Evolutionary conservation across 495 filamentous ascomycete species (phyloP).

Genomic region (Annulohypoxylon nitens): DNA sequence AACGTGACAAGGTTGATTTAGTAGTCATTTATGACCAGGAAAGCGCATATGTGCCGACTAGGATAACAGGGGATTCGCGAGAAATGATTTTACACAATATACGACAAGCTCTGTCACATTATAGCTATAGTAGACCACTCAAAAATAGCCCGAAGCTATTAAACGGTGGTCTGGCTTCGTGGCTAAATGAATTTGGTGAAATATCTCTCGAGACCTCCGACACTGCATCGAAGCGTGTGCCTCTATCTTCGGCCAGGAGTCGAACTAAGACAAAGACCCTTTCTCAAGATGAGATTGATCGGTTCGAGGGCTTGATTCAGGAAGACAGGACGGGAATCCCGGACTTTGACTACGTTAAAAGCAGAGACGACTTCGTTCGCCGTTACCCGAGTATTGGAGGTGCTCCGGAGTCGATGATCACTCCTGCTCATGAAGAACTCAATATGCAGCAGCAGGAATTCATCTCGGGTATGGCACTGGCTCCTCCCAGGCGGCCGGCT

Average conservation of each 20-base stretch:
- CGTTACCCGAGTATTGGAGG: constrained; percentile 80
- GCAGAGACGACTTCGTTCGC: constrained; percentile 82
- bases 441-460: constrained; percentile 49
- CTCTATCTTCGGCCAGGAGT: constrained; percentile 23
- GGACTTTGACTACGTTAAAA: constrained; percentile 60
- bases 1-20: constrained; percentile 82
- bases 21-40: constrained; percentile 91
- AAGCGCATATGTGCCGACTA: constrained; percentile 63
- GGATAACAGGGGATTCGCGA: constrained; percentile 56
- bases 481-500: constrained; percentile 75
- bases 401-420: constrained; percentile 81
- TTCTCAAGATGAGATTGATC: constrained; percentile 55
- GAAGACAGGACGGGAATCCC: constrained; percentile 60
- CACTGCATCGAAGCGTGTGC: constrained; percentile 47
- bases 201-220: constrained; percentile 66
- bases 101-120: constrained; percentile 83
- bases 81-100: constrained; percentile 75
- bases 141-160: constrained; percentile 80
- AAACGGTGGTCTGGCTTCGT: constrained; percentile 84
- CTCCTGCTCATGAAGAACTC: constrained; percentile 36
- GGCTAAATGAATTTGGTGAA: constrained; percentile 82
- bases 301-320: constrained; percentile 56
- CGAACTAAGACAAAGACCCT: constrained; percentile 39
- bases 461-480: constrained; percentile 50
- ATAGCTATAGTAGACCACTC: constrained; percentile 77